A percentile compares a stretch with the other conserved stretches of the same genome.
These are phyloP conservation scores for Heimioporus sp. DNA, from an alignment of 768 basidiomycete genomes.

Conservation along the genomic window DNA sequence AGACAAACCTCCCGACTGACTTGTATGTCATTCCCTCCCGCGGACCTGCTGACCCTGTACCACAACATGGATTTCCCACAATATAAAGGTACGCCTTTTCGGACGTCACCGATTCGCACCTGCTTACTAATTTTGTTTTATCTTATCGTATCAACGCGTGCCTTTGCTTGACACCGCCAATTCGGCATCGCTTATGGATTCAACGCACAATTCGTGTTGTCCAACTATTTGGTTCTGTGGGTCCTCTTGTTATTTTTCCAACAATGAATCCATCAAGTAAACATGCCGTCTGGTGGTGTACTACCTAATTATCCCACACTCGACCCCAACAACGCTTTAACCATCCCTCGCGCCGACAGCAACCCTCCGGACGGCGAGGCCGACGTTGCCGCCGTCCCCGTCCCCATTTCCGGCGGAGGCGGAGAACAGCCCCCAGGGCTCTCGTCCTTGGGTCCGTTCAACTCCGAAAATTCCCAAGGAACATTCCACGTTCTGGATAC, in stretches of 20 bases:
- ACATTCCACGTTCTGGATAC: constrained; percentile 9
- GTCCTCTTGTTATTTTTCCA: constrained; percentile 29
- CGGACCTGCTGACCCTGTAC: neutral
- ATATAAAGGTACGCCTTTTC: constrained; percentile 1
- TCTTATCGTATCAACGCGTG: constrained; percentile 19
- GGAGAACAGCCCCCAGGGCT: constrained; percentile 10
- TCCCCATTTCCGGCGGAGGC: constrained; percentile 12
- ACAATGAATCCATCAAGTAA: constrained; percentile 25
- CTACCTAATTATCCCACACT: constrained; percentile 17
- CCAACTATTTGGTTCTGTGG: constrained; percentile 33
- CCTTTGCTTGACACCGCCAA: neutral
- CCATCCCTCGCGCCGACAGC: constrained; percentile 9
- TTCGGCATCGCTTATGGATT: constrained; percentile 14
- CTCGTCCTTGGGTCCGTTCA: constrained; percentile 10
- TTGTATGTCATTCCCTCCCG: constrained; percentile 2
- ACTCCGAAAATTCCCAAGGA: constrained; percentile 10
- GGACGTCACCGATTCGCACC: constrained; percentile 8
- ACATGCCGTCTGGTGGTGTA: constrained; percentile 23
- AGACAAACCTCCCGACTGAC: constrained; percentile 2
- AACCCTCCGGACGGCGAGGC: constrained; percentile 19
- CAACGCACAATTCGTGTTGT: constrained; percentile 19
- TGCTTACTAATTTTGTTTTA: constrained; percentile 20
- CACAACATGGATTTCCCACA: neutral
- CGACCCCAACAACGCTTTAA: constrained; percentile 4
- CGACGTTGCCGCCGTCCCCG: constrained; percentile 13